Evolutionary conservation across 305 asterid species (phyloP).

Genomic region (Vinca major): DNA sequence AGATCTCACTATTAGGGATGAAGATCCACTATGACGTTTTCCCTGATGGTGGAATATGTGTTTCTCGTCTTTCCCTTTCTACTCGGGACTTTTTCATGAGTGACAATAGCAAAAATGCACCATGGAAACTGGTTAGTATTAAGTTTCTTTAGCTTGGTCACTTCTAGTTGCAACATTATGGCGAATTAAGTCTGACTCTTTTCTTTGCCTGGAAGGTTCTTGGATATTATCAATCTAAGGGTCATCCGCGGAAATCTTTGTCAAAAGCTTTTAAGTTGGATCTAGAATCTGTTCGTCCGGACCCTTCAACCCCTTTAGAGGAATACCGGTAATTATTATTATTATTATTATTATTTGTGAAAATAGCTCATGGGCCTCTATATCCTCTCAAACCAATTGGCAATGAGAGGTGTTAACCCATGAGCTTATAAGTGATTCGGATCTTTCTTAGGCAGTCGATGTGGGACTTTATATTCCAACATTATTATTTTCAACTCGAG

Average conservation of each 20-base stretch:
- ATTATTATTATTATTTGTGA: too few species aligned
- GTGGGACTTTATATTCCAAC: too few species aligned
- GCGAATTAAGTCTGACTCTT: constrained; percentile 21
- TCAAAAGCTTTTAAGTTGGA: constrained; percentile 78
- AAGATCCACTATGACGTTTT: constrained; percentile 52
- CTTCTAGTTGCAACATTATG: constrained; percentile 7
- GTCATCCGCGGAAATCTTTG: constrained; percentile 60
- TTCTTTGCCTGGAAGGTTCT: constrained; percentile 54
- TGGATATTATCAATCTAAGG: constrained; percentile 70
- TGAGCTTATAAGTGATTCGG: too few species aligned
- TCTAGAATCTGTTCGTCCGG: constrained; percentile 82
- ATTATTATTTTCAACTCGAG: neutral
- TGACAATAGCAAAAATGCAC: constrained; percentile 73
- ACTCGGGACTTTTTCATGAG: constrained; percentile 52
- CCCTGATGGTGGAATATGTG: constrained; percentile 64
- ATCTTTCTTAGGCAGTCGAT: too few species aligned
- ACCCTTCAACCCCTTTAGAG: constrained; percentile 77
- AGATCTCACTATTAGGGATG: constrained; percentile 63
- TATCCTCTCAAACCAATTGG: too few species aligned
- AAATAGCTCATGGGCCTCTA: too few species aligned
- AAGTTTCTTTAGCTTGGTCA: neutral
- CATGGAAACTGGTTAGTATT: constrained; percentile 80
- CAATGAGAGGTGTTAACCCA: too few species aligned
- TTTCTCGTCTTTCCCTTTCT: constrained; percentile 55
- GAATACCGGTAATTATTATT: constrained; percentile 56